Evolutionary conservation across 495 filamentous ascomycete genomes (phyloP).

Genomic region (Penicillium roqueforti): DNA sequence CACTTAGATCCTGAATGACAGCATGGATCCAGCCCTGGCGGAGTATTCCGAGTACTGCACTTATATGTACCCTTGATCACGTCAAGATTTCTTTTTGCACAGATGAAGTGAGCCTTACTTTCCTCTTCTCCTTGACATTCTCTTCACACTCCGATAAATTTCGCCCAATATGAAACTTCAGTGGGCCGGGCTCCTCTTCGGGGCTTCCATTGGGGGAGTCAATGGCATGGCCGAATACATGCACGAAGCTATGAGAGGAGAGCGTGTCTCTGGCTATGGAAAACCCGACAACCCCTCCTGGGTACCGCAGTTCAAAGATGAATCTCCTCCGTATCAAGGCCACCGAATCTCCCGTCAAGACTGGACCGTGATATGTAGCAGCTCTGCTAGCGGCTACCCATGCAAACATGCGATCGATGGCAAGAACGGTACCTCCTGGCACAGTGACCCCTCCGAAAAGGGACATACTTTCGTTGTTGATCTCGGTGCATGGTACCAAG

Average conservation of each 20-base stretch:
- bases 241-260: constrained; percentile 8
- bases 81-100: not conserved
- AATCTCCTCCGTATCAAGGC: constrained; percentile 11
- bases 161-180: constrained; percentile 10
- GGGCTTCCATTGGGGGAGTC: not conserved
- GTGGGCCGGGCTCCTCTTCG: constrained; percentile 6
- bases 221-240: constrained; percentile 10
- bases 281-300: not conserved
- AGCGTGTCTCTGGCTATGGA: constrained; percentile 7
- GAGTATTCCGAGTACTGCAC: not conserved
- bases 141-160: not conserved
- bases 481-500: constrained; percentile 8
- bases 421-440: constrained; percentile 13
- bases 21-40: not conserved
- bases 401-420: constrained; percentile 20
- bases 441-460: constrained; percentile 4
- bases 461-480: constrained; percentile 8
- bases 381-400: not conserved
- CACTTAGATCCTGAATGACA: not conserved
- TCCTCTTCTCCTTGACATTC: not conserved
- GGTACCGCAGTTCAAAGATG: constrained; percentile 6
- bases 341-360: constrained; percentile 5
- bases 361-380: constrained; percentile 13
- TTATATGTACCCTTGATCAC: not conserved
- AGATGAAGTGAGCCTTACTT: not conserved